Percentiles rank a stretch among this genome's conserved stretches.
Evolutionary conservation across 768 basidiomycete genomes (phyloP).

Genomic region (Pleurotus ostreatus): DNA sequence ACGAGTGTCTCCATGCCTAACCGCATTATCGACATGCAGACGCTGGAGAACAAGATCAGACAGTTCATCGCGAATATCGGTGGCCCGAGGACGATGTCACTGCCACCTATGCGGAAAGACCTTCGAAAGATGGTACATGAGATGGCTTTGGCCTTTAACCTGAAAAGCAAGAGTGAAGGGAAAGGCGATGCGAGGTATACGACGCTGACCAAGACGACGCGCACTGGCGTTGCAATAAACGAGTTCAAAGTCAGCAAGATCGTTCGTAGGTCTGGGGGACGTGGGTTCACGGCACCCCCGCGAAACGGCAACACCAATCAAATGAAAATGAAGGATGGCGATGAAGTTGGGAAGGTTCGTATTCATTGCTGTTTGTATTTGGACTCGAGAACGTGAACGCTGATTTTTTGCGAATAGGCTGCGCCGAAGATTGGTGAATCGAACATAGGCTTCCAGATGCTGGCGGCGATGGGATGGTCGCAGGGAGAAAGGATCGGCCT

Average conservation of each 20-base stretch:
- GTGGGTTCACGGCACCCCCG: slow-evolving; percentile 22
- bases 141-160: slow-evolving; percentile 69
- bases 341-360: slow-evolving; percentile 78
- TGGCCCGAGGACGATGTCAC: slow-evolving; percentile 47
- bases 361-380: background rate
- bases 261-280: slow-evolving; percentile 32
- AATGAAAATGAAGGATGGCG: slow-evolving; percentile 58
- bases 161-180: slow-evolving; percentile 79
- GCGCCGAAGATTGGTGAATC: slow-evolving; percentile 77
- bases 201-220: slow-evolving; percentile 65
- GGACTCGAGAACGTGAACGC: background rate
- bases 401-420: slow-evolving; percentile 34
- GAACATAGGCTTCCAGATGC: slow-evolving; percentile 85
- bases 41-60: slow-evolving; percentile 68
- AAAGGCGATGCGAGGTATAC: slow-evolving; percentile 69
- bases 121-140: slow-evolving; percentile 74
- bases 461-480: slow-evolving; percentile 89
- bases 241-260: slow-evolving; percentile 55
- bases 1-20: slow-evolving; percentile 39
- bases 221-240: slow-evolving; percentile 49
- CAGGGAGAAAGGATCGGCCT: slow-evolving; percentile 77
- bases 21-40: slow-evolving; percentile 57
- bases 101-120: slow-evolving; percentile 78
- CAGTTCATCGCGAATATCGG: slow-evolving; percentile 60
- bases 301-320: slow-evolving; percentile 17